Conservation (phyloP, 768 basidiomycete species). For the Termitomyces sp. region DNA sequence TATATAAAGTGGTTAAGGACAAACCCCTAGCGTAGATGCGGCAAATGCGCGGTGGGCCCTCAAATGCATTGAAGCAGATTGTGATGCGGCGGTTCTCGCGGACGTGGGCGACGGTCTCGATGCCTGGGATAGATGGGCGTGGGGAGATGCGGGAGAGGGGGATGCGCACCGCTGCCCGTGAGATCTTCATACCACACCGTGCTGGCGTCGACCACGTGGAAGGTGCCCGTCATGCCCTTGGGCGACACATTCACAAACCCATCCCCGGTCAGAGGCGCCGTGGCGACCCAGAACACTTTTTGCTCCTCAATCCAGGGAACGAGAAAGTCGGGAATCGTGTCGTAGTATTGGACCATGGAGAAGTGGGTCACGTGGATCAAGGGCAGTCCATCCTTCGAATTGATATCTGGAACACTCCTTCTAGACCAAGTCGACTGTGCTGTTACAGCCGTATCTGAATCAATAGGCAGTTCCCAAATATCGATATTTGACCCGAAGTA, state of each 20-base stretch:
- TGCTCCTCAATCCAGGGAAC: conserved; percentile 56
- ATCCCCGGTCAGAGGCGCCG: conserved; percentile 49
- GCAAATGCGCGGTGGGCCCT: conserved; percentile 53
- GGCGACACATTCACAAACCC: conserved; percentile 69
- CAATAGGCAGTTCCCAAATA: too few species aligned
- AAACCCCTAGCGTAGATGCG: conserved; percentile 57
- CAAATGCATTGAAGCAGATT: conserved; percentile 57
- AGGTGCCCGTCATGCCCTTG: conserved; percentile 55
- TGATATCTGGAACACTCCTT: too few species aligned
- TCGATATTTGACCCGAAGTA: too few species aligned
- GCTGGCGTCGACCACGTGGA: conserved; percentile 50
- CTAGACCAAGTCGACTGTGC: too few species aligned
- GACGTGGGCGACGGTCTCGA: conserved; percentile 42
- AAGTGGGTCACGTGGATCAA: too few species aligned
- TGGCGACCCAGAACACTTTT: conserved; percentile 69
- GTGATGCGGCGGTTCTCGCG: conserved; percentile 61
- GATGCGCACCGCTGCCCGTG: conserved; percentile 54
- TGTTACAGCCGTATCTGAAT: too few species aligned
- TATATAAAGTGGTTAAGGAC: neutral
- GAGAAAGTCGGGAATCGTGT: conserved; percentile 49
- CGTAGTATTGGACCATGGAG: conserved; percentile 52
- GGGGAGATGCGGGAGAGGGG: too few species aligned
- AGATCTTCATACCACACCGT: conserved; percentile 73
- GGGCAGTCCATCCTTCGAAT: too few species aligned
- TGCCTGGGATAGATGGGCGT: conserved; percentile 18